Evolutionary conservation across 1,284 basidiomycete species (phyloP).

Genomic region (Moesziomyces sp.): DNA sequence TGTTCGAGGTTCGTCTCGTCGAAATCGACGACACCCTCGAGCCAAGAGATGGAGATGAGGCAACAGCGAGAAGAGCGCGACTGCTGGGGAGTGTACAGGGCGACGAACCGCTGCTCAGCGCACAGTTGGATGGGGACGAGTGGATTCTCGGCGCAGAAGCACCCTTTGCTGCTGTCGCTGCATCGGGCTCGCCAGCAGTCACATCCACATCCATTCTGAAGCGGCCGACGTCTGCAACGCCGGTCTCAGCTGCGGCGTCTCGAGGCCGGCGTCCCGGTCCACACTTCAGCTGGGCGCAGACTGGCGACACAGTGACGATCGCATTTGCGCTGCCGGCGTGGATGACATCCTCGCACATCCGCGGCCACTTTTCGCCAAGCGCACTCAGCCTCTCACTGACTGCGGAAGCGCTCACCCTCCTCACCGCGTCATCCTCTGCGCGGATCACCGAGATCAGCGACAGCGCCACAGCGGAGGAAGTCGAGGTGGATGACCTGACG

Average conservation of each 20-base stretch:
- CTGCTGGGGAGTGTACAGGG: constrained; percentile 10
- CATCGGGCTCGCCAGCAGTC: too few relatives aligned
- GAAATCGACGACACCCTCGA: constrained; percentile 5
- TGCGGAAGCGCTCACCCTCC: constrained; percentile 58
- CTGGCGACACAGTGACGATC: constrained; percentile 81
- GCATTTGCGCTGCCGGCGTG: constrained; percentile 81
- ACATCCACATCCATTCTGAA: too few relatives aligned
- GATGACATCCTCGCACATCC: constrained; percentile 47
- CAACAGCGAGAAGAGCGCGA: too few relatives aligned
- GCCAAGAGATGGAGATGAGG: too few relatives aligned
- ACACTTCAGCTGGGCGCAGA: constrained; percentile 88
- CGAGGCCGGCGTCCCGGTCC: constrained; percentile 28
- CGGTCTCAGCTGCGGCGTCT: not conserved
- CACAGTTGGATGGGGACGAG: constrained; percentile 23
- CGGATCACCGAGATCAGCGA: constrained; percentile 72
- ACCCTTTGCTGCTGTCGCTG: constrained; percentile 4
- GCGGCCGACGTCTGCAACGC: too few relatives aligned
- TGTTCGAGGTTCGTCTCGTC: constrained; percentile 38
- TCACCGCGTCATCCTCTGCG: constrained; percentile 8
- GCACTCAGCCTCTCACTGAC: constrained; percentile 77
- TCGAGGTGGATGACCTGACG: constrained; percentile 17
- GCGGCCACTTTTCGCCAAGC: constrained; percentile 74
- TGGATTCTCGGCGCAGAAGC: constrained; percentile 31
- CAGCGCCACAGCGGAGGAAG: not conserved
- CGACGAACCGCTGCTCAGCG: constrained; percentile 37